Conservation (phyloP, 305 asterid species). For the Fraxinus dipetala region DNA sequence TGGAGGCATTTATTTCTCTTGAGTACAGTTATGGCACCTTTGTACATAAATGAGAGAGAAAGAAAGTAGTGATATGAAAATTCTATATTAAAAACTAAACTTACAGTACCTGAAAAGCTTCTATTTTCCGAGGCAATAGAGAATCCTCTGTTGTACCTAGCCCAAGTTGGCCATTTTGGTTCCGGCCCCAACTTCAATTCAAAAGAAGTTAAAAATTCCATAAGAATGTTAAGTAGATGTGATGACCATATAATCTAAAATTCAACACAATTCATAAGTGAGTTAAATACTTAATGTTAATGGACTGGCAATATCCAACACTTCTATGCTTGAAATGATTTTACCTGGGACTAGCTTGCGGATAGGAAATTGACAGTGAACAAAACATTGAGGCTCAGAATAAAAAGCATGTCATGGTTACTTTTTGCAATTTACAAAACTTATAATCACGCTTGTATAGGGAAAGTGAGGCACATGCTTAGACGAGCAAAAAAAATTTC, state of each 20-base stretch:
- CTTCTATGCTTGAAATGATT: neutral
- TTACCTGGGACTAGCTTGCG: slow-evolving; percentile 1
- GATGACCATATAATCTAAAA: neutral
- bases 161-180: slow-evolving; percentile 97
- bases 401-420: neutral
- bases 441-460: neutral
- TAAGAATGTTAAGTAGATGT: neutral
- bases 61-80: neutral
- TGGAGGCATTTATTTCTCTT: neutral
- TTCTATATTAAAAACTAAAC: neutral
- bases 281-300: neutral
- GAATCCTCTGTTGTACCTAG: slow-evolving; percentile 91
- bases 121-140: slow-evolving; percentile 77
- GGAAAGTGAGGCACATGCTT: neutral
- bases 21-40: neutral
- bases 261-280: neutral
- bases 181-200: slow-evolving; percentile 89
- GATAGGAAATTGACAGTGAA: neutral
- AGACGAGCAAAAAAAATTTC: neutral
- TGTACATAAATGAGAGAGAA: neutral
- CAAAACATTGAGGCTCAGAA: neutral
- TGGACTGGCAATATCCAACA: neutral
- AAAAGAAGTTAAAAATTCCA: neutral
- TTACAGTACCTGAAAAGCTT: slow-evolving; percentile 73
- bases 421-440: neutral